Base-by-base conservation (phyloP, 192 early-diverging fungal genomes). In the Irineochytrium annulatum region DNA sequence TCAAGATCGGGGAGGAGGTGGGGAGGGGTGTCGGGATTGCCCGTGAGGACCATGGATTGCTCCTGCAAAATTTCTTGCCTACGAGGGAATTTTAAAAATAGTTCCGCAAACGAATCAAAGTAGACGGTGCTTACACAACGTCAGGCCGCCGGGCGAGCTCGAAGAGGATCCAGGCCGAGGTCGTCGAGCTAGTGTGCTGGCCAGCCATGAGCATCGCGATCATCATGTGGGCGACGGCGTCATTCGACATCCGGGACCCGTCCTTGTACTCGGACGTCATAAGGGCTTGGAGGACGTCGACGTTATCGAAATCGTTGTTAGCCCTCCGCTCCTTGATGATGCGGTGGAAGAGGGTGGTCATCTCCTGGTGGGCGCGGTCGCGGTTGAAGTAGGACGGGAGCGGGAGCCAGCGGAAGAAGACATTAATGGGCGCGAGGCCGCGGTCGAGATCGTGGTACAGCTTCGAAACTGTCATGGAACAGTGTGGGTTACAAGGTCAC, bases 131-230 rank as follows among this genome's bases (percentile, higher is more conserved):
- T 46, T 81, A 77, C 60, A 86, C 59, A 29, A 93, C 57, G 1
- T 89, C 75, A 24, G 91, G 90, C 52, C 83, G 76, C 20, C 77
- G 71, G 28, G 96, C 93, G 53, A 98, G 69, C 72, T 91, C 85
- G 56, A 95, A 81, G 14, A 95, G 65, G 6, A 93, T 83, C 96
- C 96, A 98, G 33, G 91, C 86, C 8, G 86, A 79, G 20, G 96
- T 95, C 37, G 96, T 92, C 17, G 93, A 89, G 19, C 80, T 84
- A 3, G 96, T 97, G 74, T 98, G 96, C 72, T 97, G 94, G n/a
- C 96, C 96, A 32, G 90, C 96, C 86, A 98, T 91, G 45, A 98
- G 78, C 43, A 91, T 67, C 20, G 96, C 96, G 81, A 98, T 98
- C 88, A 96, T 89, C 83, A 98, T 87, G 81, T 93, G 89, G 24